phyloP scores from a whole-genome alignment of 805 yeast genomes.

The Maudiozyma barnettii region DNA sequence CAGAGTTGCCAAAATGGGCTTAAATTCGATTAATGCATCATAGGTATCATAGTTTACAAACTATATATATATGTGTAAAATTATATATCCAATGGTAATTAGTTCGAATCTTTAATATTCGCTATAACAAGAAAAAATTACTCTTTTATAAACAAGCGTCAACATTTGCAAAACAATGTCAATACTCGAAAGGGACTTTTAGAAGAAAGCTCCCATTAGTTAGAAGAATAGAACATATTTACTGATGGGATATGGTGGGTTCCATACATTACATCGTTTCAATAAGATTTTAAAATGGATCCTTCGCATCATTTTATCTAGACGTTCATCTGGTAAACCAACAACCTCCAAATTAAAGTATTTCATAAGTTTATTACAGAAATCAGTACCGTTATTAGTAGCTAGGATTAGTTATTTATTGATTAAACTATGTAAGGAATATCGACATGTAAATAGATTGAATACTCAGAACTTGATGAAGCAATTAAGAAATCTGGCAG shows the following conservation, averaged over 20 bases:
- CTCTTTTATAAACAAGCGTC: too few relatives aligned
- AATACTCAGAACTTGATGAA: neutral
- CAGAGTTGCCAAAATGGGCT: slow-evolving; percentile 42
- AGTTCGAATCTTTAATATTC: too few relatives aligned
- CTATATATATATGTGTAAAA: too few relatives aligned
- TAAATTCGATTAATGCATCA: neutral
- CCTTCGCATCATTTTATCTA: neutral
- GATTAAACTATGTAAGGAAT: neutral
- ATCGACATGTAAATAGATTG: neutral
- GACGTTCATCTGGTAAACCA: neutral
- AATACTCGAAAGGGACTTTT: too few relatives aligned
- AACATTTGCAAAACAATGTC: too few relatives aligned
- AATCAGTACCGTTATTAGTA: neutral
- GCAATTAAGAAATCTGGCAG: neutral
- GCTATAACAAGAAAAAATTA: too few relatives aligned
- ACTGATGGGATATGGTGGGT: neutral
- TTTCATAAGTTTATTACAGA: neutral
- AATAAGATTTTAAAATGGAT: neutral
- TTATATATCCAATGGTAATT: too few relatives aligned
- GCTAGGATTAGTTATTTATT: neutral
- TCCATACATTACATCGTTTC: neutral
- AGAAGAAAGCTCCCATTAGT: neutral
- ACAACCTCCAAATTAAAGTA: neutral
- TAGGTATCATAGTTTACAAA: too few relatives aligned
- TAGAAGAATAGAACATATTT: neutral